phyloP scores from a whole-genome alignment of 2,329 filamentous ascomycete genomes.

The Colletotrichum sp. region DNA sequence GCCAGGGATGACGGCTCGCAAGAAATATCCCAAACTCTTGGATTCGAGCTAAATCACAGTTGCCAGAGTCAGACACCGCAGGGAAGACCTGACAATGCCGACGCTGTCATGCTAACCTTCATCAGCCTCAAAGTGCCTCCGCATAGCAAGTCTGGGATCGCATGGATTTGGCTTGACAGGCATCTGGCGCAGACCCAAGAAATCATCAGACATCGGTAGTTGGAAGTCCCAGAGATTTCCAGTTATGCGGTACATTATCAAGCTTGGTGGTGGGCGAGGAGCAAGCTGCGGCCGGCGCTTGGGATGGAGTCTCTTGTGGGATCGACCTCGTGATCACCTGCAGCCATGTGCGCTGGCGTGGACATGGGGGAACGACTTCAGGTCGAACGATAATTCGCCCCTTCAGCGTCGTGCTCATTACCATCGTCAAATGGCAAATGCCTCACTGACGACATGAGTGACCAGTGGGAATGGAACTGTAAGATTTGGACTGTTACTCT shows the following conservation, averaged over 20 bases:
- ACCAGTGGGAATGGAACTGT: constrained; percentile 14
- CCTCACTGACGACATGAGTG: constrained; percentile 12
- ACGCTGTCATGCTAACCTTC: not conserved
- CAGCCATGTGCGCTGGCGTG: not conserved
- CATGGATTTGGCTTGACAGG: not conserved
- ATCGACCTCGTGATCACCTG: constrained; percentile 12
- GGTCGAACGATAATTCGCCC: not conserved
- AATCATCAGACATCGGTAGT: not conserved
- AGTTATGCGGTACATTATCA: not conserved
- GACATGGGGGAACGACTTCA: not conserved
- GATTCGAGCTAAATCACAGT: not conserved
- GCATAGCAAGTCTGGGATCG: not conserved
- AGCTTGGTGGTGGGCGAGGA: not conserved
- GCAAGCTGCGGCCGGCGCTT: not conserved
- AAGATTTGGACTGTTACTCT: not conserved
- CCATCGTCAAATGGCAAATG: constrained; percentile 11
- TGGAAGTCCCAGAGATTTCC: not conserved
- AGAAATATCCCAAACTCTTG: not conserved
- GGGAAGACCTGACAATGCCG: not conserved
- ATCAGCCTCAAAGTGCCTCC: not conserved
- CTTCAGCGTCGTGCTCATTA: not conserved
- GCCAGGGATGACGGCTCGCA: not conserved
- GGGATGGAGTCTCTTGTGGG: not conserved
- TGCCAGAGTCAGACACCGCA: not conserved
- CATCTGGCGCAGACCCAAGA: not conserved